Percentiles rank a stretch among this genome's conserved stretches.
Conservation (phyloP, 1,139 yeast genomes). For the Hyphopichia wangnamkhiaoensis region DNA sequence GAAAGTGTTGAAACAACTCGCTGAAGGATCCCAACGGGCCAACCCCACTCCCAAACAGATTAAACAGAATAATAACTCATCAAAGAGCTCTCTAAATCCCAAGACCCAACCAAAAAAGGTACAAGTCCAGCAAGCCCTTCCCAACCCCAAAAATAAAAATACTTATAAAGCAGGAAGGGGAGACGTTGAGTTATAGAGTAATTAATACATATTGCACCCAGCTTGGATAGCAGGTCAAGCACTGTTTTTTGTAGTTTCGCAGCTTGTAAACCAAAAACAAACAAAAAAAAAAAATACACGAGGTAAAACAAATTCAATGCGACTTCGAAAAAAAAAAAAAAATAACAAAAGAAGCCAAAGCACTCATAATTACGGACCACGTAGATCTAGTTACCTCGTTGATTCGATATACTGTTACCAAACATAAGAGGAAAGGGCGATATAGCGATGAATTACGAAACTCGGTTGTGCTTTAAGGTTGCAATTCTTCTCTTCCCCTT, state of each 20-base stretch:
- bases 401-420: not conserved
- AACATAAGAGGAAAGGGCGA: not conserved
- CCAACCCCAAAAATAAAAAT: not conserved
- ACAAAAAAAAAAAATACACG: too few relatives aligned
- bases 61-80: too few relatives aligned
- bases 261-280: too few relatives aligned
- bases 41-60: not conserved
- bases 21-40: slow-evolving; percentile 24
- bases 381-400: too few relatives aligned
- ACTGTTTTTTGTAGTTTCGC: too few relatives aligned
- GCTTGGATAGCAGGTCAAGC: too few relatives aligned
- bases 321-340: slow-evolving; percentile 2
- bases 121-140: not conserved
- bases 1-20: slow-evolving; percentile 58
- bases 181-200: not conserved
- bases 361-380: too few relatives aligned
- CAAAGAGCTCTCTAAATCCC: too few relatives aligned
- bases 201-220: too few relatives aligned
- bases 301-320: not conserved
- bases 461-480: slow-evolving; percentile 21
- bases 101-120: too few relatives aligned
- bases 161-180: not conserved
- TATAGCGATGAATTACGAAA: slow-evolving; percentile 28
- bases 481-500: slow-evolving; percentile 26
- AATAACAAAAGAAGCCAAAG: slow-evolving; percentile 5